Evolutionary conservation across 768 basidiomycete genomes (phyloP).

Genomic region (Filobasidium floriforme): DNA sequence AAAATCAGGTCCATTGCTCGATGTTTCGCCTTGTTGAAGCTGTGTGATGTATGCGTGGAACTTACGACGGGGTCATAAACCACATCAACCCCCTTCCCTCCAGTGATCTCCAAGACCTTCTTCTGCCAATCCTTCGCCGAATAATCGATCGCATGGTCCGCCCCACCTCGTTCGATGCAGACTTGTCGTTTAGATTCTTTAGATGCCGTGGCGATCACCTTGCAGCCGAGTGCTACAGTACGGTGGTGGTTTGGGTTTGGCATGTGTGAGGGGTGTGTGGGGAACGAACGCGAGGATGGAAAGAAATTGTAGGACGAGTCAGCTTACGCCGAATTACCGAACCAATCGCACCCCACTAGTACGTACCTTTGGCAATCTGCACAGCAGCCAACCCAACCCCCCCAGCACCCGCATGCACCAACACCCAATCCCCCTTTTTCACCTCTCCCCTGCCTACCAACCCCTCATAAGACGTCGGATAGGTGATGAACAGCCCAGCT

Average conservation of each 20-base stretch:
- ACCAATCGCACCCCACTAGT: no score
- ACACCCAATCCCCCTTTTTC: constrained; percentile 81
- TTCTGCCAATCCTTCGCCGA: constrained; percentile 69
- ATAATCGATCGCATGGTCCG: constrained; percentile 78
- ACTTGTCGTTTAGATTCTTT: constrained; percentile 63
- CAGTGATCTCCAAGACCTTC: constrained; percentile 72
- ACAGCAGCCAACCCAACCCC: constrained; percentile 88
- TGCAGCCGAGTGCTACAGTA: constrained; percentile 68
- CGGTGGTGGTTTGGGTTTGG: no score
- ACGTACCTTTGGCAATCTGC: constrained; percentile 79
- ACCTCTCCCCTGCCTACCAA: constrained; percentile 75
- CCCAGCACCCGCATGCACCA: constrained; percentile 91
- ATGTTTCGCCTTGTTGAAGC: no score
- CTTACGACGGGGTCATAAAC: constrained; percentile 45
- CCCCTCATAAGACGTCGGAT: constrained; percentile 89
- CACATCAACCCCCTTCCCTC: constrained; percentile 65
- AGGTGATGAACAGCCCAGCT: constrained; percentile 52
- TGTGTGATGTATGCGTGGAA: no score
- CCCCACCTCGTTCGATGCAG: constrained; percentile 66
- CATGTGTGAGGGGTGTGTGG: no score
- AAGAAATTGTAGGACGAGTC: no score
- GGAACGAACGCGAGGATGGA: no score
- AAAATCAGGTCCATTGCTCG: no score
- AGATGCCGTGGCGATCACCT: constrained; percentile 81
- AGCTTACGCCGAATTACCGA: no score